These are phyloP conservation scores for Apiospora sp. DNA, from an alignment of 2,329 filamentous ascomycete species.

Conservation along the genomic window DNA sequence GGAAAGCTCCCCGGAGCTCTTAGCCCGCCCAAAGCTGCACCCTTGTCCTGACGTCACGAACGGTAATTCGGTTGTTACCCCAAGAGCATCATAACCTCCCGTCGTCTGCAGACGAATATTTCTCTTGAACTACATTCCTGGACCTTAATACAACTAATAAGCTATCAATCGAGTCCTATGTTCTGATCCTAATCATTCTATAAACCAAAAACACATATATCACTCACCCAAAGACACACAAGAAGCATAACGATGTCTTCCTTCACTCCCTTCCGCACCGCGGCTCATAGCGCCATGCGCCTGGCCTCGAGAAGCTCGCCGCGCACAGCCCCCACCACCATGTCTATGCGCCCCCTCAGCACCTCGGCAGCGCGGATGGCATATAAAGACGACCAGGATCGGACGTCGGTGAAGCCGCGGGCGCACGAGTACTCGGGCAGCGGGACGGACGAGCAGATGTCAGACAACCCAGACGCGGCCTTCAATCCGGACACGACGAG, in stretches of 20 bases:
- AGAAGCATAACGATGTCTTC: constrained; percentile 30
- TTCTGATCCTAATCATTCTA: not conserved
- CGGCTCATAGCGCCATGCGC: constrained; percentile 30
- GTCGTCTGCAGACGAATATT: not conserved
- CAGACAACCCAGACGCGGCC: constrained; percentile 65
- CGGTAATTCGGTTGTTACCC: not conserved
- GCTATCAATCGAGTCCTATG: not conserved
- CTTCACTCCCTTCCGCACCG: constrained; percentile 33
- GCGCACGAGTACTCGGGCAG: constrained; percentile 73
- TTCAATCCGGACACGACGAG: constrained; percentile 74
- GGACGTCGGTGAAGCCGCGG: constrained; percentile 70
- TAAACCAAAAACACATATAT: not conserved
- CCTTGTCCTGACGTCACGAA: constrained; percentile 24
- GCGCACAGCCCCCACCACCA: not conserved
- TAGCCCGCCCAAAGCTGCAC: constrained; percentile 7
- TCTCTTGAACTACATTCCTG: not conserved
- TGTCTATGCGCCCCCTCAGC: not conserved
- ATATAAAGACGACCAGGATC: constrained; percentile 63
- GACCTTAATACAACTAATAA: not conserved
- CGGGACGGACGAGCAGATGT: constrained; percentile 67
- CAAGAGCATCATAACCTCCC: not conserved
- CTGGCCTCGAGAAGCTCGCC: constrained; percentile 17
- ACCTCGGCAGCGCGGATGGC: constrained; percentile 34
- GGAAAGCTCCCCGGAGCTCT: constrained; percentile 14
- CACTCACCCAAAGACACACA: not conserved